These are phyloP conservation scores for Hortaea werneckii DNA, from an alignment of 2,329 filamentous ascomycete species.

Conservation along the genomic window DNA sequence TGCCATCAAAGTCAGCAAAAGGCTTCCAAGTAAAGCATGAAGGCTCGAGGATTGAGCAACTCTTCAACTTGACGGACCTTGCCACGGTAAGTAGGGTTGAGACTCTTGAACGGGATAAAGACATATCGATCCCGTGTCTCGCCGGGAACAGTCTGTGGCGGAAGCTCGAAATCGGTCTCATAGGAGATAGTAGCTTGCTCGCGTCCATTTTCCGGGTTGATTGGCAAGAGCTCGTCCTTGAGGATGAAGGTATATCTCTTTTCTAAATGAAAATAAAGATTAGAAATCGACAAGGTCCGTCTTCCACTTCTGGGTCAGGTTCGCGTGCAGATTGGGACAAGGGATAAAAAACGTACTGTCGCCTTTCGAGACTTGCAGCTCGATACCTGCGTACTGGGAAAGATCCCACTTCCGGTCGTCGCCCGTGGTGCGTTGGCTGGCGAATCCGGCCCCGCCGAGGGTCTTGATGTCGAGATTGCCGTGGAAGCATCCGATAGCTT, in stretches of 20 bases:
- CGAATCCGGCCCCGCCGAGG: slow-evolving; percentile 72
- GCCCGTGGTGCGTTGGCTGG: slow-evolving; percentile 58
- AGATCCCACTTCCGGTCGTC: slow-evolving; percentile 55
- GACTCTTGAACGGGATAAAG: slow-evolving; percentile 52
- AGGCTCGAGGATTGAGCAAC: no score
- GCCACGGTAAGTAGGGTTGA: slow-evolving; percentile 52
- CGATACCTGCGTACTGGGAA: slow-evolving; percentile 50
- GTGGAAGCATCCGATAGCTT: slow-evolving; percentile 44
- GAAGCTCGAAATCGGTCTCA: slow-evolving; percentile 56
- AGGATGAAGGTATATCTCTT: slow-evolving; percentile 66
- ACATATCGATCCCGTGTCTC: slow-evolving; percentile 28
- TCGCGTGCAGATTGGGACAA: not conserved
- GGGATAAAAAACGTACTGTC: slow-evolving; percentile 35
- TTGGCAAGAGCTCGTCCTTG: slow-evolving; percentile 56
- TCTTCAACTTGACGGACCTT: not conserved
- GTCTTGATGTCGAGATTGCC: slow-evolving; percentile 63
- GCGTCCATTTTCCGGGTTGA: slow-evolving; percentile 50
- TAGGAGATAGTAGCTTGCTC: slow-evolving; percentile 63
- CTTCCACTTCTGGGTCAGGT: not conserved
- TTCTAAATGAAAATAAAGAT: slow-evolving; percentile 13
- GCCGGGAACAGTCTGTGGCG: slow-evolving; percentile 19
- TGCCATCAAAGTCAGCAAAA: no score
- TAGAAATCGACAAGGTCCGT: not conserved
- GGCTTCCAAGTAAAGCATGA: no score
- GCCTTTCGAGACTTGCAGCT: slow-evolving; percentile 41